Percentiles rank a stretch among this genome's conserved stretches.
These are phyloP conservation scores for Fusarium brevicatenulatum DNA, from an alignment of 2,329 filamentous ascomycete species.

Conservation along the genomic window DNA sequence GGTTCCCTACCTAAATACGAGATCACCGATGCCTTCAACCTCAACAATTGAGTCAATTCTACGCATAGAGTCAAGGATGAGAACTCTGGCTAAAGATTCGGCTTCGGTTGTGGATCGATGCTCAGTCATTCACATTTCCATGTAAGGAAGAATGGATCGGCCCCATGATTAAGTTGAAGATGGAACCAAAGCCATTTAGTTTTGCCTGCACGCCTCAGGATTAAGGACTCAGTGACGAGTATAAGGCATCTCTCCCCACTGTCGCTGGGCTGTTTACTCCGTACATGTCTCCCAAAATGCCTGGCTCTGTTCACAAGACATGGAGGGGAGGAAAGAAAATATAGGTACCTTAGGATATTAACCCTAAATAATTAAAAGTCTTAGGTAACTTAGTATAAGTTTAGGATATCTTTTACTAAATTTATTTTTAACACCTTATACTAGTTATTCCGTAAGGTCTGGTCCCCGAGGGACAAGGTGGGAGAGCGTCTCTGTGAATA, in stretches of 20 bases:
- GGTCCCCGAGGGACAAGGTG: background rate
- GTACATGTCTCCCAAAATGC: background rate
- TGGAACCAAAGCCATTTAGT: background rate
- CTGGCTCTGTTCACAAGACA: background rate
- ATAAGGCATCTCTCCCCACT: conserved; percentile 12
- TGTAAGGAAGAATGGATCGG: background rate
- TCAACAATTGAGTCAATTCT: background rate
- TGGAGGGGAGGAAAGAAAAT: background rate
- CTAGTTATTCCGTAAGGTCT: background rate
- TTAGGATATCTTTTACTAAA: background rate
- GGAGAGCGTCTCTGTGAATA: conserved; percentile 27
- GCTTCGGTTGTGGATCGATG: background rate
- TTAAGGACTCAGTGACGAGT: conserved; percentile 15
- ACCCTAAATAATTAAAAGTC: background rate
- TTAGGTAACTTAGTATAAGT: background rate
- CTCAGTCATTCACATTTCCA: background rate
- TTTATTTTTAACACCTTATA: background rate
- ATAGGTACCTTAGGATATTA: background rate
- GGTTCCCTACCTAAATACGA: background rate
- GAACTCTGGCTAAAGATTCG: background rate
- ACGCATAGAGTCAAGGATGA: background rate
- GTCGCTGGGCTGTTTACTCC: background rate
- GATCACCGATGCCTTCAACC: background rate
- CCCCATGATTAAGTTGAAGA: background rate
- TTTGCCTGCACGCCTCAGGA: conserved; percentile 1